Evolutionary conservation across 208 protist species (phyloP), one percentile per base, ranked within the genome.

Genomic region (Leishmania amazonensis): DNA sequence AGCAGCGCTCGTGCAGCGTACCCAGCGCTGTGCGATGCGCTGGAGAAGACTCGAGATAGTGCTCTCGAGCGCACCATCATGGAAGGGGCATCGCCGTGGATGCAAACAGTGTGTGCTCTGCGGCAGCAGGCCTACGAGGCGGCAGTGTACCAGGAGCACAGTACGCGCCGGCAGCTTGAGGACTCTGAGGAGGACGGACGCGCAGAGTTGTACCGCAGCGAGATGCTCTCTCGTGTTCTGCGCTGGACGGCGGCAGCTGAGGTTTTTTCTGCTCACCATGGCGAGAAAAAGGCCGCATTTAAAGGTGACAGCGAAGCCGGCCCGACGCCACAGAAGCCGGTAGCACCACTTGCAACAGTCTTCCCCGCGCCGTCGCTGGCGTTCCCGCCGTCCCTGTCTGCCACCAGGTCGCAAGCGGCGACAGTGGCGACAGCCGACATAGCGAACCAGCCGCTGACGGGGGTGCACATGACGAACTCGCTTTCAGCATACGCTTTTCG

Each of bases 111-210:
- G 78, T 72, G 77, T 49, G 72, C 78, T 31, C 62, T 83, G 53
- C 76, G 60, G 28, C 80, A 79, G 42, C 47, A 78, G 51, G 80
- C 57, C 15, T 80, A 78, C 71, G 78, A 79, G 4, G 78, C 75
- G 24, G 70, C 85, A 62, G 60, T 51, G 53, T 40, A 67, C 6
- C 81, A 83, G 38, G 90, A 93, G 75, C 51, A 80, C 31, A 40
- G 17, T 0, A 17, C 6, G 40, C 90, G 90, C 7, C 58, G 57
- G 35, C 62, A 42, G 11, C 40, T 91, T 1, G 51, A 80, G 19
- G 77, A 68, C 38, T 78, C 58, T 7, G 90, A 93, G 58, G 51
- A 85, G 73, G 70, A 62, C 0, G 24, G 35, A 0, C 90, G 90
- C 64, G 86, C 85, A 24, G 28, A n/a, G 31, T 1, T 83, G 15